Base-by-base conservation (phyloP, 1,284 basidiomycete species). In the Trichosporon sp. region DNA sequence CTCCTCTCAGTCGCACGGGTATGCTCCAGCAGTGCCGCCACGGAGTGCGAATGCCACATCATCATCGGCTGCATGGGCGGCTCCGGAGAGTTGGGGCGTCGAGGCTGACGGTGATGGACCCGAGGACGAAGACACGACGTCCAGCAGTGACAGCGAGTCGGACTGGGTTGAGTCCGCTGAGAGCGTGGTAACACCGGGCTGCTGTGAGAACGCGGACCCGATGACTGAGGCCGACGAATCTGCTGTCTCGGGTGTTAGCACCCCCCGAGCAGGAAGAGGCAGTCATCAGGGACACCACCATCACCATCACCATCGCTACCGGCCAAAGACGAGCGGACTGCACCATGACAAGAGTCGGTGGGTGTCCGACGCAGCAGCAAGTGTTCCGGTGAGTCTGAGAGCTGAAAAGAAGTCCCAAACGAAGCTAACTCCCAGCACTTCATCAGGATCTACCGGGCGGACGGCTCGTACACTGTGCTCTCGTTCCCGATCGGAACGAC, bases 381-480 rank as follows among this genome's bases (percentile, higher is more conserved):
- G 56, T 27, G 56, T 57, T 23, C 56, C 56, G 32, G 49, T 54
- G 27, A 54, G 49, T 54, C 4, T 6, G 19, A 27, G 4, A 29
- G 16, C 49, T 29, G 13, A n/a, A 3, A 8, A 8, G 4, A n/a
- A 8, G 25, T 52, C 25, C 37, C 5, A 6, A 19, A 19, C 21
- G 3, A 29, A 54, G 49, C 49, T 54, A n/a, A 54, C 27, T 1
- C 7, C 14, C 61, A 82, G 75, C 77, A 82, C 69, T 81, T 77
- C 63, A 75, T 92, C 60, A 86, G 92, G 52, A 88, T 97, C 69
- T 92, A 93, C 76, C 85, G 88, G 54, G 85, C 86, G 23, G 89
- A 91, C 70, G 86, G 86, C 46, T 85, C 87, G 4, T 92, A 88
- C 73, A 87, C 89, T 63, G 85, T 91, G 56, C 84, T 90, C 49